Conservation (phyloP, 2,329 filamentous ascomycete genomes). For the Magnaporthiopsis poae region DNA sequence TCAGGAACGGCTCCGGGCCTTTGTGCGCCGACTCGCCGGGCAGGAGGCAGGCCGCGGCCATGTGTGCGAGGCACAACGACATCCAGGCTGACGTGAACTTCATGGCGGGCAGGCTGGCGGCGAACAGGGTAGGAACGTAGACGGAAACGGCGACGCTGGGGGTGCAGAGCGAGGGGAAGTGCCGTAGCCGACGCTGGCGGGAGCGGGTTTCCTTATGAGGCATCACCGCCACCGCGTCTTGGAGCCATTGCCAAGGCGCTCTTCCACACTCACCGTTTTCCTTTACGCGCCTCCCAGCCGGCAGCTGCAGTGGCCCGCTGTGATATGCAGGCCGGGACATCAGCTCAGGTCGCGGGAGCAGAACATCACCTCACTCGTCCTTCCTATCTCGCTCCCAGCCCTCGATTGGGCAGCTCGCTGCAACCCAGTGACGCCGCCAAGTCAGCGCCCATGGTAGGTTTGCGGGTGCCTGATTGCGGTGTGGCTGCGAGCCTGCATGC, state of each 20-base stretch:
- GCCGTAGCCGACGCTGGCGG: background rate
- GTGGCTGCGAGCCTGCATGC: background rate
- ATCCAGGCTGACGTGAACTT: conserved; percentile 5
- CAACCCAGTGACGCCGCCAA: background rate
- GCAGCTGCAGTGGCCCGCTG: background rate
- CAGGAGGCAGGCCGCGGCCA: conserved; percentile 24
- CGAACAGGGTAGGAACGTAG: background rate
- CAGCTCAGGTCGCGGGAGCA: background rate
- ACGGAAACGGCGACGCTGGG: background rate
- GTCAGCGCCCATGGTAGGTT: background rate
- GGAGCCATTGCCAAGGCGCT: background rate
- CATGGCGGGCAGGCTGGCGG: conserved; percentile 2
- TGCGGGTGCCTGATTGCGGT: background rate
- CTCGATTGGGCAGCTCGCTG: conserved; percentile 2
- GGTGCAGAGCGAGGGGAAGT: background rate
- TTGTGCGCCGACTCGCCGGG: conserved; percentile 22
- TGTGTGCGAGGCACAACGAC: conserved; percentile 7
- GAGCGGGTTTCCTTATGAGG: background rate
- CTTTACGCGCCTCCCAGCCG: background rate
- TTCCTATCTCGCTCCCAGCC: background rate
- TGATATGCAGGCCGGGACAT: too few relatives aligned
- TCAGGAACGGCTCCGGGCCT: conserved; percentile 1
- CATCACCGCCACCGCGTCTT: background rate
- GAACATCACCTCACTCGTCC: background rate
- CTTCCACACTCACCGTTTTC: background rate